Evolutionary conservation across 192 early-diverging fungal genomes (phyloP).

Genomic region (Coemansia sp.): DNA sequence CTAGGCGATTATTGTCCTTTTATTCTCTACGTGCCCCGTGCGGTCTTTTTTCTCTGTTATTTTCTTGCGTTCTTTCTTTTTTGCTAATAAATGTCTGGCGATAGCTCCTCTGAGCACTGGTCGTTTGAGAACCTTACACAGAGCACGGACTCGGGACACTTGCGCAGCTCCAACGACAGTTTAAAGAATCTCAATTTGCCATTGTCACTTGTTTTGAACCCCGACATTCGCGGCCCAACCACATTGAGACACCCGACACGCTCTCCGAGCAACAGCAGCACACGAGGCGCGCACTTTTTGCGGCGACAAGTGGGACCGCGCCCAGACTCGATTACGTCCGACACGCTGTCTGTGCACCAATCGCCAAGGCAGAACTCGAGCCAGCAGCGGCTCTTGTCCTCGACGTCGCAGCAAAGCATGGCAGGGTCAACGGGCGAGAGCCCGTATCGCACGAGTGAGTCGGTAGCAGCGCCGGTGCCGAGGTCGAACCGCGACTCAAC

Average conservation of each 20-base stretch:
- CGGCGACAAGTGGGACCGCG: conserved; percentile 19
- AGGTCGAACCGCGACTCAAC: conserved; percentile 2
- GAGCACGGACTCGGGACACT: conserved; percentile 44
- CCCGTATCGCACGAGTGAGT: conserved; percentile 3
- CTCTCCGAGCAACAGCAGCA: conserved; percentile 37
- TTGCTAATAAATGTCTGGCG: conserved; percentile 40
- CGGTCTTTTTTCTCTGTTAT: neutral
- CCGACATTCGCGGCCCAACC: neutral
- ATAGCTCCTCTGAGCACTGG: conserved; percentile 65
- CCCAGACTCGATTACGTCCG: conserved; percentile 32
- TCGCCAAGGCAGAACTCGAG: conserved; percentile 27
- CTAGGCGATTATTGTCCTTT: too few relatives aligned
- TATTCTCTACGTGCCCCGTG: too few relatives aligned
- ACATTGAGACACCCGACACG: conserved; percentile 15
- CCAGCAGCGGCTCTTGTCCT: conserved; percentile 25
- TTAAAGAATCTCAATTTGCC: conserved; percentile 31
- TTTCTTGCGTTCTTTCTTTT: conserved; percentile 9
- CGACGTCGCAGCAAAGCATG: conserved; percentile 29
- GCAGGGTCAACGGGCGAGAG: neutral
- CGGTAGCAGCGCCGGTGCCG: conserved; percentile 7
- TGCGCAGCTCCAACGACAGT: conserved; percentile 13
- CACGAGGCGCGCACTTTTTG: conserved; percentile 14
- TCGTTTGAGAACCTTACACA: conserved; percentile 54
- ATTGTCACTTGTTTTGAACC: conserved; percentile 38
- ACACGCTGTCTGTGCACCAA: conserved; percentile 23